A percentile compares a stretch with the other conserved stretches of the same genome.
phyloP scores from a whole-genome alignment of 2,329 filamentous ascomycete species.

The Plenodomus lindquistii region DNA sequence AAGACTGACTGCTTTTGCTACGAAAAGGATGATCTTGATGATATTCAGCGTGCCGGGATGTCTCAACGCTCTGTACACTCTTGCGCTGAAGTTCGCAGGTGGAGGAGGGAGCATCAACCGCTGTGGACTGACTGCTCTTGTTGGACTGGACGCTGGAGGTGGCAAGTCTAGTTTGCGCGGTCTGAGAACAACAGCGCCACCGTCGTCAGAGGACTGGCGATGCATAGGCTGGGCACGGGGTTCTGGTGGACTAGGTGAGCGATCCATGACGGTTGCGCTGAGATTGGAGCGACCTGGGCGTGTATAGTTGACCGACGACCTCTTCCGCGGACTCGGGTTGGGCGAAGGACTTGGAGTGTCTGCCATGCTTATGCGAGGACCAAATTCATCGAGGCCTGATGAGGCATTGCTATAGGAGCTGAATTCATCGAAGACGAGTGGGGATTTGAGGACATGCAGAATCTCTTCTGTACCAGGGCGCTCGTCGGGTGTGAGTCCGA shows the following conservation, averaged over 20 bases:
- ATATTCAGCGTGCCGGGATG: slow-evolving; percentile 38
- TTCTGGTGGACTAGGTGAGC: slow-evolving; percentile 40
- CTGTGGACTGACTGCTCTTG: slow-evolving; percentile 22
- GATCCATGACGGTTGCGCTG: slow-evolving; percentile 34
- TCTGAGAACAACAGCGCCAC: slow-evolving; percentile 33
- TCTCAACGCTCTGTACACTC: slow-evolving; percentile 19
- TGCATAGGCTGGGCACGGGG: slow-evolving; percentile 8
- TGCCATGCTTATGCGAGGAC: slow-evolving; percentile 50
- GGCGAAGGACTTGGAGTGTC: slow-evolving; percentile 46
- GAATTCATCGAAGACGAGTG: slow-evolving; percentile 55
- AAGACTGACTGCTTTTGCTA: slow-evolving; percentile 69
- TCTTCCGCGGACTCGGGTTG: slow-evolving; percentile 24
- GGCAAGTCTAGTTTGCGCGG: slow-evolving; percentile 35
- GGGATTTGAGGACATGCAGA: slow-evolving; percentile 73
- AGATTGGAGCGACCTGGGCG: slow-evolving; percentile 41
- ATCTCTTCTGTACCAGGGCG: slow-evolving; percentile 88
- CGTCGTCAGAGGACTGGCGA: slow-evolving; percentile 27
- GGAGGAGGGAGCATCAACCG: slow-evolving; percentile 42
- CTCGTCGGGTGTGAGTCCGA: slow-evolving; percentile 75
- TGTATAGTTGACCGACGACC: slow-evolving; percentile 30
- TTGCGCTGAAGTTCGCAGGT: slow-evolving; percentile 6
- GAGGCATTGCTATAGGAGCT: slow-evolving; percentile 45
- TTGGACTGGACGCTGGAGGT: slow-evolving; percentile 17
- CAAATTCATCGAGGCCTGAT: slow-evolving; percentile 38
- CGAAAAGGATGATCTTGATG: slow-evolving; percentile 65